These are phyloP conservation scores for Hanseniaspora gamundiae DNA, from an alignment of 1,139 yeast species.

Conservation along the genomic window DNA sequence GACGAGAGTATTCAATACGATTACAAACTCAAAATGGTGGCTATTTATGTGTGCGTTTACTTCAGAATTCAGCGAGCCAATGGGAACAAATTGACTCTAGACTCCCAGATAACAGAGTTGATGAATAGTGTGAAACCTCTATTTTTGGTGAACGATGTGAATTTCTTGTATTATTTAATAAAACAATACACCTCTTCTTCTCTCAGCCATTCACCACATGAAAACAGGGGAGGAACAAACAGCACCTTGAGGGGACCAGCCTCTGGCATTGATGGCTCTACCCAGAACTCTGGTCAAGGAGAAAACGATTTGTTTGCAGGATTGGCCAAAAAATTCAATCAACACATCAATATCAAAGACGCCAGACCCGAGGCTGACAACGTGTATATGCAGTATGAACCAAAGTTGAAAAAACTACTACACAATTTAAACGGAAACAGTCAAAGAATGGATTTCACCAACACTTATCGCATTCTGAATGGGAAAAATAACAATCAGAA, in stretches of 20 bases:
- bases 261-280: no score
- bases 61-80: not conserved
- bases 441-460: conserved; percentile 3
- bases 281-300: no score
- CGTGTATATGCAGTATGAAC: conserved; percentile 62
- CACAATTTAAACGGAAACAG: conserved; percentile 2
- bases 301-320: conserved; percentile 23
- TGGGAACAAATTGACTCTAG: not conserved
- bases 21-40: conserved; percentile 47
- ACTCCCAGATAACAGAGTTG: not conserved
- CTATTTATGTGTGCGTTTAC: conserved; percentile 36
- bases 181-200: not conserved
- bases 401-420: conserved; percentile 49
- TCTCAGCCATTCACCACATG: no score
- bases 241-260: no score
- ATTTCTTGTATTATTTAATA: conserved; percentile 3
- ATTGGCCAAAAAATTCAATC: conserved; percentile 23
- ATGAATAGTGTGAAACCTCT: not conserved
- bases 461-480: conserved; percentile 7
- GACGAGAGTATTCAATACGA: conserved; percentile 25
- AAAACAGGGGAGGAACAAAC: no score
- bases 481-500: conserved; percentile 18
- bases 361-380: conserved; percentile 29
- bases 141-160: conserved; percentile 4
- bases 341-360: conserved; percentile 13